phyloP scores from a whole-genome alignment of 495 filamentous ascomycete genomes.

The Tuber magnatum region DNA sequence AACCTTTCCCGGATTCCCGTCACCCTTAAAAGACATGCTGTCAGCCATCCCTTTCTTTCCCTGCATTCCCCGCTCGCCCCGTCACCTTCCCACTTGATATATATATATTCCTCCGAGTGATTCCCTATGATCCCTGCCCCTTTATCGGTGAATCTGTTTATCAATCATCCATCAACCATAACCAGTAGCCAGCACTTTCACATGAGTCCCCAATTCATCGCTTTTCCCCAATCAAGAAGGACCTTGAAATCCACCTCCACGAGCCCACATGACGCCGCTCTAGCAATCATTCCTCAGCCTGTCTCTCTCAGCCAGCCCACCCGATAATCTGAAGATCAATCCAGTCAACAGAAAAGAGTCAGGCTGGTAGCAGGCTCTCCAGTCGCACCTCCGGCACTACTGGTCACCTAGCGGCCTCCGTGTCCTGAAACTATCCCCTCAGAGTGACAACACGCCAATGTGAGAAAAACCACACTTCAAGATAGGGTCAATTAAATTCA shows the following conservation, averaged over 20 bases:
- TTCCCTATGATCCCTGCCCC: neutral
- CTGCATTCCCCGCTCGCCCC: neutral
- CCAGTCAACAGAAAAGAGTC: neutral
- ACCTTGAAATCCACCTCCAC: neutral
- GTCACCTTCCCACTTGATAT: neutral
- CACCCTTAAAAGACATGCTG: neutral
- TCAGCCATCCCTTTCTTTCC: neutral
- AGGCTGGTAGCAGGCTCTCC: neutral
- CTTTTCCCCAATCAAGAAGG: neutral
- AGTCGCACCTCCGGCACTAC: neutral
- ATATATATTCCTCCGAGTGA: neutral
- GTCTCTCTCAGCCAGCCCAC: neutral
- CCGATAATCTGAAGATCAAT: neutral
- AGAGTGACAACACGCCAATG: neutral
- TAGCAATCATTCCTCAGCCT: neutral
- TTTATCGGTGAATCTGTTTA: too few relatives aligned
- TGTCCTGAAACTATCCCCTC: neutral
- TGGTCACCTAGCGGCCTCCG: neutral
- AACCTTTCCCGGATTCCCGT: neutral
- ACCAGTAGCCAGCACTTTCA: neutral
- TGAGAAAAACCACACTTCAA: neutral
- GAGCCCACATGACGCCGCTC: neutral
- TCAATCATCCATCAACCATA: neutral
- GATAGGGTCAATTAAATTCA: conserved; percentile 3
- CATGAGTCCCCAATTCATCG: neutral